Evolutionary conservation across 768 basidiomycete species (phyloP), one percentile per base, ranked within the genome.

Genomic region (Boletus patriciae): DNA sequence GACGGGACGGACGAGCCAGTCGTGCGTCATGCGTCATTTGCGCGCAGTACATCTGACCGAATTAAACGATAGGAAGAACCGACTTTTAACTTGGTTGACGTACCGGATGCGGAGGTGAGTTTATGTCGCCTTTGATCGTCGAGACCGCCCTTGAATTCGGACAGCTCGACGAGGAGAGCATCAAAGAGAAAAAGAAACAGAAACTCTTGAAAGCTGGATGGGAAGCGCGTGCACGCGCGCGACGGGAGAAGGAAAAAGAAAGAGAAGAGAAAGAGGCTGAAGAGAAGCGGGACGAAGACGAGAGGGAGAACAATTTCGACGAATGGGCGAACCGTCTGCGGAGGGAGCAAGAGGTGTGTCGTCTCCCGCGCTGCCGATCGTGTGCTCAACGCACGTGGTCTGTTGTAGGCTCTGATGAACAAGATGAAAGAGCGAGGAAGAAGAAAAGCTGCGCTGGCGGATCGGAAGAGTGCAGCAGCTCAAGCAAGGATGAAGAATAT

Each of bases 401-500:
- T 12, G 7, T 36, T 50, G 23, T 66, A 95, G 92, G 76, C 78
- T 3, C 74, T 96, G 51, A 93, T 98, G 79, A 79, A 67, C 43
- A 86, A 88, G 62, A 93, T 98, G 73, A 92, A 90, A 65, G 92
- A 92, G 21, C 81, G 97, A 45, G 83, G 84, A 38, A 80, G 90
- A 55, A 76, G 89, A 43, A 88, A 83, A 66, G 89, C 87, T 0
- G 94, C 94, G 15, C 74, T 98, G 45, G 86, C 80, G 29, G 94
- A 99, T 70, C 77, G 97, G 50, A 97, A 98, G 75, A 94, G 92
- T 62, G 92, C 95, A 13, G 95, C 93, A 18, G 87, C 95, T 0
- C 97, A 98, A 72, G 91, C 89, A 31, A 77, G 95, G 61, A 97
- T 98, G 96, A 96, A 96, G 76, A 91, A 83, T 59, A 97, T 99